Percentiles rank a stretch among this genome's conserved stretches.
Conservation (phyloP, 2,329 filamentous ascomycete genomes). For the Exophiala mesophila region DNA sequence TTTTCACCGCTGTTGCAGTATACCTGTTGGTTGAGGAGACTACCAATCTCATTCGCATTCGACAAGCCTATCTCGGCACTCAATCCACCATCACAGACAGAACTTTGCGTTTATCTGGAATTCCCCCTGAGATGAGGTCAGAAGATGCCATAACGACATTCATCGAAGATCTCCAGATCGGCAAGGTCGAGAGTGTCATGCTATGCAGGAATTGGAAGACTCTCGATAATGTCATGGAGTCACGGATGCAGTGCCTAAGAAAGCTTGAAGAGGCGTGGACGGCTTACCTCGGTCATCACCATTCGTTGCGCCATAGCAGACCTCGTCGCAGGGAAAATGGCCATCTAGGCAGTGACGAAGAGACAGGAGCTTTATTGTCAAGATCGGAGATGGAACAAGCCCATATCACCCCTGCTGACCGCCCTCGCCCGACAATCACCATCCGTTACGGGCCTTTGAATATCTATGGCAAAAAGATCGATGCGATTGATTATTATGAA, state of each 20-base stretch:
- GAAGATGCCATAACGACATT: conserved; percentile 81
- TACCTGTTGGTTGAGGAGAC: conserved; percentile 83
- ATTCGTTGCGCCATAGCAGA: conserved; percentile 48
- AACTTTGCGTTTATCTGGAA: conserved; percentile 85
- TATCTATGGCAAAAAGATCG: conserved; percentile 66
- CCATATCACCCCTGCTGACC: conserved; percentile 43
- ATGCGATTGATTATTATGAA: conserved; percentile 92
- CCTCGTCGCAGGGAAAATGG: conserved; percentile 32
- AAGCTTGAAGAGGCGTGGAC: conserved; percentile 82
- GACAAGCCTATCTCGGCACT: conserved; percentile 86
- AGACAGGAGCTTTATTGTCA: conserved; percentile 55
- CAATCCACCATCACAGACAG: conserved; percentile 95
- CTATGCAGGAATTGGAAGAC: conserved; percentile 82
- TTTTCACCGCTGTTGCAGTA: conserved; percentile 77
- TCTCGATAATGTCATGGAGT: conserved; percentile 67
- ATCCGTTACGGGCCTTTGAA: conserved; percentile 75
- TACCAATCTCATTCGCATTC: conserved; percentile 72
- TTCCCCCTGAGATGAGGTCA: conserved; percentile 71
- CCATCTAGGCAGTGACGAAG: conserved; percentile 50
- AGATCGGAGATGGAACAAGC: conserved; percentile 33
- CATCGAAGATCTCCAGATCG: conserved; percentile 82
- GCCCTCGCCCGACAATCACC: conserved; percentile 60
- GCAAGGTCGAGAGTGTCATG: conserved; percentile 80
- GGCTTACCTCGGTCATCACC: conserved; percentile 56
- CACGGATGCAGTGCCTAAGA: conserved; percentile 61